A percentile compares a stretch with the other conserved stretches of the same genome.
Conservation (phyloP, 345 rosid genomes). For the Eutrema japonicum region DNA sequence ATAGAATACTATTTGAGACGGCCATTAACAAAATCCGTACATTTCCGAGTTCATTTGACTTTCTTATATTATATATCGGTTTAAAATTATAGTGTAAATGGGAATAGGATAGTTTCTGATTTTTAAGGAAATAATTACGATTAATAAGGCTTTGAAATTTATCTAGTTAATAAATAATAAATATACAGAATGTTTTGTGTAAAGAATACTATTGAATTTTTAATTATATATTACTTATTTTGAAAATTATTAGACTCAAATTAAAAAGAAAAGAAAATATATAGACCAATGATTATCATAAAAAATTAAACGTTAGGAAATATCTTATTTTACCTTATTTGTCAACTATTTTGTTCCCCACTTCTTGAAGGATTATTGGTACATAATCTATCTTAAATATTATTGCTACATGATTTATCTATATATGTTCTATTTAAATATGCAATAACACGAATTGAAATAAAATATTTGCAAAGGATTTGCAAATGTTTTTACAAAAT, state of each 20-base stretch:
- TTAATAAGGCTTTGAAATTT: background rate
- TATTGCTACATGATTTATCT: too few species aligned
- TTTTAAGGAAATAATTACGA: background rate
- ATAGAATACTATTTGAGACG: conserved; percentile 23
- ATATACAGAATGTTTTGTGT: background rate
- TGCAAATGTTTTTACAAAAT: too few species aligned
- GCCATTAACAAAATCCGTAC: conserved; percentile 28
- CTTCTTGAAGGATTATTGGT: too few species aligned
- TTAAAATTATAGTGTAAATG: background rate
- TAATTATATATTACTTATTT: background rate
- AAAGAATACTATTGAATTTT: background rate
- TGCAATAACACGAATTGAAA: too few species aligned
- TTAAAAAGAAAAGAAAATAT: background rate
- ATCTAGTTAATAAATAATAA: background rate
- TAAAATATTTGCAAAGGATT: too few species aligned
- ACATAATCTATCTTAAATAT: too few species aligned
- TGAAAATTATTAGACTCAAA: background rate
- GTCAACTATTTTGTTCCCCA: background rate
- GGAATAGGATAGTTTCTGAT: background rate
- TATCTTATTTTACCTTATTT: background rate
- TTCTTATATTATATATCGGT: background rate
- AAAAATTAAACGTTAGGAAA: background rate
- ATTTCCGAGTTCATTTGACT: background rate
- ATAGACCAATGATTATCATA: background rate
- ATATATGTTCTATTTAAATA: too few species aligned